Evolutionary conservation across 352 stramenopile species (phyloP), one percentile per base, ranked within the genome.

Genomic region (Pythium chondricola): DNA sequence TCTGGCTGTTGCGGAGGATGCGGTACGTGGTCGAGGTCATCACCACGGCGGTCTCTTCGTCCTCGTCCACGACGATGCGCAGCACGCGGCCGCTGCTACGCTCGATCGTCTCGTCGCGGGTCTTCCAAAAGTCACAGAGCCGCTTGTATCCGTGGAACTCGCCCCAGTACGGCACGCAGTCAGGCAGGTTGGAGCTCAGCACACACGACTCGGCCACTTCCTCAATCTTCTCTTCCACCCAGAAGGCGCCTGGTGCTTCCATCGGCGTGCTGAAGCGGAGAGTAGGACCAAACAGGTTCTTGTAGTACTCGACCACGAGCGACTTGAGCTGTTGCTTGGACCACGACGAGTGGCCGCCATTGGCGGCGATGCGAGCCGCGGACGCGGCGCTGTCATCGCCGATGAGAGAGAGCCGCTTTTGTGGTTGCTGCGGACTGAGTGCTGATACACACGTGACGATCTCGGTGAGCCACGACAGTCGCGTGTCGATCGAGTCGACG

Each of bases 111-210:
- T 93, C 83, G 56, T 93, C 83, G 22, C 83, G 83, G 30, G 86
- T 85, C 70, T 91, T 91, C 77, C 77, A 93, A 54, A 90, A 93
- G 55, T 93, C 80, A 42, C 81, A 87, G 35, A 93, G 46, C 7
- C 83, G 80, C 61, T 91, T 85, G 80, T 90, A 88, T 9, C 83
- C 83, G 43, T 93, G 83, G 59, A 92, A 93, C 48, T 93, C 83
- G 27, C 83, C 83, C 83, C 83, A 93, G 54, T 88, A 93, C 24
- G 83, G 83, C 52, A 93, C 83, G 24, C 75, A 88, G 44, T 89
- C 76, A 0, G 83, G 83, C 44, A 93, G 47, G 63, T 93, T 93
- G 6, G 83, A 93, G 58, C 83, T 91, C 47, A 93, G 43, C 27
- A 93, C 76, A 24, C 76, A 88, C 24, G 60, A 61, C 22, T 86